Evolutionary conservation across 2,329 filamentous ascomycete genomes (phyloP).

Genomic region (Verticillium dahliae): DNA sequence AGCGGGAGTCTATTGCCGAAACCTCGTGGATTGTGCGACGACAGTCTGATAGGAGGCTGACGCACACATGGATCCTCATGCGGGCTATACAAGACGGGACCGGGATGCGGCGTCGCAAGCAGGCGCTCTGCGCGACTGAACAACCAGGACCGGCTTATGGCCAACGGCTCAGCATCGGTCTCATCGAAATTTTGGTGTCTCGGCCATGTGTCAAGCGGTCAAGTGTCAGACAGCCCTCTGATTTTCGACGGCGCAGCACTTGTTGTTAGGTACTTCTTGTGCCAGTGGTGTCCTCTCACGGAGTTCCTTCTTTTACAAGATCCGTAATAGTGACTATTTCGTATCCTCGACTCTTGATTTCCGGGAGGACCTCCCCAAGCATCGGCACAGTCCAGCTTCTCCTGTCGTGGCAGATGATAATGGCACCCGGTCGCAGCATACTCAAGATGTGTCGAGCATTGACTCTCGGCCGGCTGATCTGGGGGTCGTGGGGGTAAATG

Average conservation of each 20-base stretch:
- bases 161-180: neutral
- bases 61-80: too few species aligned
- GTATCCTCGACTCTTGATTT: conserved; percentile 64
- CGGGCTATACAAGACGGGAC: too few species aligned
- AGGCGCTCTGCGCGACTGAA: neutral
- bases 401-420: conserved; percentile 83
- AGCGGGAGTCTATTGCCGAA: neutral
- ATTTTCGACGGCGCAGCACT: neutral
- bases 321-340: conserved; percentile 64
- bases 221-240: neutral
- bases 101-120: neutral
- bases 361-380: conserved; percentile 65
- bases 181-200: neutral
- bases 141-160: neutral
- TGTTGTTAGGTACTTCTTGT: neutral
- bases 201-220: neutral
- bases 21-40: neutral
- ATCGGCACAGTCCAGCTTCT: conserved; percentile 78
- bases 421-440: conserved; percentile 68
- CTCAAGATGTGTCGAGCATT: conserved; percentile 78
- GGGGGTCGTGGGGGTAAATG: conserved; percentile 89
- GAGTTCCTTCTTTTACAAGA: conserved; percentile 41
- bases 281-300: neutral
- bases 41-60: neutral
- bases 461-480: conserved; percentile 60